Evolutionary conservation across 225 moss, liverwort and hornwort genomes (phyloP).

Genomic region (Marchantia polymorpha): DNA sequence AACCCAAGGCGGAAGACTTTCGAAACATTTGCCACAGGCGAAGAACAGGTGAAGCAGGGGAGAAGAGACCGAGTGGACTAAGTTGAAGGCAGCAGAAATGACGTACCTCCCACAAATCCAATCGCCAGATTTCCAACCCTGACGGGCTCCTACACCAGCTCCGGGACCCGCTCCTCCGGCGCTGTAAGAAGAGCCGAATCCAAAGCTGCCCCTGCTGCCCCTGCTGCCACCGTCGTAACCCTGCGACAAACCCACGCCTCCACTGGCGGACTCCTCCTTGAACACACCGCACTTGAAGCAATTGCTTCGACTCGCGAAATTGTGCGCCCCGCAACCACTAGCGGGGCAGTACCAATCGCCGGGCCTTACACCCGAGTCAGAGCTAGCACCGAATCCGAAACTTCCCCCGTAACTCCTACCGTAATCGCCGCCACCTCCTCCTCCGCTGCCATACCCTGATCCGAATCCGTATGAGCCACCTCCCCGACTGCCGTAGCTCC

Average conservation of each 20-base stretch:
- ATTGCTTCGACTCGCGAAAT: constrained; percentile 58
- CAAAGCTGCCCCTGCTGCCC: constrained; percentile 43
- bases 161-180: constrained; percentile 23
- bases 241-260: constrained; percentile 22
- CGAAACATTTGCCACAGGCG: too few relatives aligned
- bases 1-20: too few relatives aligned
- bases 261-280: constrained; percentile 35
- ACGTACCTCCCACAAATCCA: constrained; percentile 58
- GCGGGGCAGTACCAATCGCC: constrained; percentile 60
- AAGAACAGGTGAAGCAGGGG: too few relatives aligned
- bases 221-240: constrained; percentile 40
- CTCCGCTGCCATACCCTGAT: constrained; percentile 22
- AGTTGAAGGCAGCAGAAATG: neutral
- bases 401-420: constrained; percentile 44
- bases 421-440: constrained; percentile 30
- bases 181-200: constrained; percentile 32
- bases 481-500: constrained; percentile 32
- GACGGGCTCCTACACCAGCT: constrained; percentile 30
- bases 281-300: constrained; percentile 55
- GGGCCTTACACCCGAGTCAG: constrained; percentile 49
- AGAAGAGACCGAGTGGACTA: too few relatives aligned
- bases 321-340: constrained; percentile 52
- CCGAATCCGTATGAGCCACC: constrained; percentile 29
- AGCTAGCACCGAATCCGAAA: constrained; percentile 44
- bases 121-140: constrained; percentile 59